Percentiles rank a stretch among this genome's conserved stretches.
phyloP scores from a whole-genome alignment of 148 eudicot genomes.

The Hydrangea macrophylla region DNA sequence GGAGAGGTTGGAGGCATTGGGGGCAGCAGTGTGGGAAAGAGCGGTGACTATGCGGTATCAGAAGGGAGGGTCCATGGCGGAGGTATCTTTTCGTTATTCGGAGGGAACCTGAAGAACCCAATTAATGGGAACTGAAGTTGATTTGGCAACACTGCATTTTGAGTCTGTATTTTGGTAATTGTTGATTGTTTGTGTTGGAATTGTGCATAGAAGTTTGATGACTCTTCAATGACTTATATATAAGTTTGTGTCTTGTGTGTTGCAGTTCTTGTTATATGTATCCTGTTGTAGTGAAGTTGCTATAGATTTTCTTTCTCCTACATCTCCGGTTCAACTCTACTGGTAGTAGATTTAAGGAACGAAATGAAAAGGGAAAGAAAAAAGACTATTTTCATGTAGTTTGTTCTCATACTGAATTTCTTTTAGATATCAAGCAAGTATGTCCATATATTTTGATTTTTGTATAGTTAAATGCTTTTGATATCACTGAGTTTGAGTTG shows the following conservation, averaged over 20 bases:
- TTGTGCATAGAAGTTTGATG: constrained; percentile 27
- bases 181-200: constrained; percentile 14
- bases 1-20: too few relatives aligned
- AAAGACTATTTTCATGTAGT: too few relatives aligned
- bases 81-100: constrained; percentile 73
- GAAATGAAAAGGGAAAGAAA: too few relatives aligned
- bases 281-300: not conserved
- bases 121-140: constrained; percentile 41
- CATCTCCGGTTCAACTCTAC: too few relatives aligned
- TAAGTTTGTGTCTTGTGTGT: not conserved
- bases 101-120: constrained; percentile 61
- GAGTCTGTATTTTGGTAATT: constrained; percentile 15
- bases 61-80: constrained; percentile 99
- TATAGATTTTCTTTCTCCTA: too few relatives aligned
- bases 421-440: too few relatives aligned
- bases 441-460: too few relatives aligned
- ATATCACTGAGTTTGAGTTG: too few relatives aligned
- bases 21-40: too few relatives aligned
- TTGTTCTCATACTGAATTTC: too few relatives aligned
- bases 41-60: constrained; percentile 37
- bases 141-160: not conserved
- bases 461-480: too few relatives aligned
- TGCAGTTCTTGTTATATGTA: not conserved
- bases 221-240: not conserved
- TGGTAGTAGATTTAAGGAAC: not conserved